phyloP scores from a whole-genome alignment of 176 grass and related monocot species.

The Canna indica region DNA sequence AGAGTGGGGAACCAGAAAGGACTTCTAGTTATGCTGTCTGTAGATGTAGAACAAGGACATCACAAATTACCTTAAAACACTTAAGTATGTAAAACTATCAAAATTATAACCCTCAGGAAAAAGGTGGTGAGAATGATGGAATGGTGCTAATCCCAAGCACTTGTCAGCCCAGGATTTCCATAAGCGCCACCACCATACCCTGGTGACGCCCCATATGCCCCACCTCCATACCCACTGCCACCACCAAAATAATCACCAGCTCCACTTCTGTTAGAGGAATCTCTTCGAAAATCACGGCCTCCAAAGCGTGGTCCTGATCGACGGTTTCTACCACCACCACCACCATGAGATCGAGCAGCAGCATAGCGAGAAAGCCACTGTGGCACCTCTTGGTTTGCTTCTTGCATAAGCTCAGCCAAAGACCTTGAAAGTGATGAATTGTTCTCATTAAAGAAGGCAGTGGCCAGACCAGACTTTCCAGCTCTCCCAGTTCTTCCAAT shows the following conservation, averaged over 20 bases:
- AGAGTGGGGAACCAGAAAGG: too few species aligned
- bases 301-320: constrained; percentile 3
- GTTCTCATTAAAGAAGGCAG: constrained; percentile 4
- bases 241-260: not conserved
- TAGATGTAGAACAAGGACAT: too few species aligned
- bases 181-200: not conserved
- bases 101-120: too few species aligned
- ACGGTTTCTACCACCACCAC: constrained; percentile 2
- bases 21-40: too few species aligned
- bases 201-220: too few species aligned
- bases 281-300: constrained; percentile 3
- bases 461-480: constrained; percentile 1
- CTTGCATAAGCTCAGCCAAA: constrained; percentile 8
- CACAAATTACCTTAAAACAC: too few species aligned
- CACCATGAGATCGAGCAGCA: not conserved
- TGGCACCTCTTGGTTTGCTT: constrained; percentile 4
- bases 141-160: too few species aligned
- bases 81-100: too few species aligned
- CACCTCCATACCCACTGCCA: not conserved
- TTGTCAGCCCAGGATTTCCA: too few species aligned
- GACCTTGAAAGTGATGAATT: not conserved
- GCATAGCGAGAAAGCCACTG: constrained; percentile 4
- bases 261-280: not conserved
- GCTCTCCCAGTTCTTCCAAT: constrained; percentile 11
- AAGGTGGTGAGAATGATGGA: too few species aligned